phyloP scores from a whole-genome alignment of 108 stramenopile genomes.

The Skeletonema menzelii region DNA sequence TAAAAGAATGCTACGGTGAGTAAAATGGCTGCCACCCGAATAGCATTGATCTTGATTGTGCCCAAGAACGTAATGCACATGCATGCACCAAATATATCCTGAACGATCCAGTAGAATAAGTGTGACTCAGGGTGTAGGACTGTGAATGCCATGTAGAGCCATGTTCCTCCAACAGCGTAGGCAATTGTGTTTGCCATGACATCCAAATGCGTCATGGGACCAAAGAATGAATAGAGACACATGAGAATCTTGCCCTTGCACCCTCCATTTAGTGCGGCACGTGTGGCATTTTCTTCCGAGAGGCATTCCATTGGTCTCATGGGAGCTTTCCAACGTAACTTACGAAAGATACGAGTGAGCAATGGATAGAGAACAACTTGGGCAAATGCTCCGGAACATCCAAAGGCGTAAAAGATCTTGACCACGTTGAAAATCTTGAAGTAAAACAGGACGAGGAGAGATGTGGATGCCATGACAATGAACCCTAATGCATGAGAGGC shows the following conservation, averaged over 20 bases:
- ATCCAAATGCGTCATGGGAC: constrained; percentile 35
- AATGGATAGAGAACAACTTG: constrained; percentile 52
- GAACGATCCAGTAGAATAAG: constrained; percentile 72
- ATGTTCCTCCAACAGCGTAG: constrained; percentile 33
- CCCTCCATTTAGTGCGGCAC: constrained; percentile 13
- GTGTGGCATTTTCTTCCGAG: constrained; percentile 30
- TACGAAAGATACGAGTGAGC: constrained; percentile 5
- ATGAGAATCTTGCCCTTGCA: constrained; percentile 23
- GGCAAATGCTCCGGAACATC: constrained; percentile 59
- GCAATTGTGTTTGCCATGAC: constrained; percentile 14
- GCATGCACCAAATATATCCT: constrained; percentile 78
- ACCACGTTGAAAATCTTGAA: constrained; percentile 65
- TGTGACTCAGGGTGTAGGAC: constrained; percentile 31
- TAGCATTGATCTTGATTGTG: constrained; percentile 66
- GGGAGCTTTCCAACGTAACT: constrained; percentile 20
- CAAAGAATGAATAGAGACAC: constrained; percentile 36
- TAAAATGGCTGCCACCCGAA: constrained; percentile 77
- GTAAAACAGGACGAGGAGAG: constrained; percentile 76
- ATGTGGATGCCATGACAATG: constrained; percentile 63
- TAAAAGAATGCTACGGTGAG: constrained; percentile 85
- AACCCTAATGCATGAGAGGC: constrained; percentile 68
- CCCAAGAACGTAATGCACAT: constrained; percentile 76
- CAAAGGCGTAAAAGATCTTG: constrained; percentile 72
- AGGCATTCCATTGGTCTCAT: constrained; percentile 16
- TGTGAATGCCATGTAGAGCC: constrained; percentile 46